Evolutionary conservation across 495 filamentous ascomycete genomes (phyloP).

Genomic region (Amniculicola lignicola): DNA sequence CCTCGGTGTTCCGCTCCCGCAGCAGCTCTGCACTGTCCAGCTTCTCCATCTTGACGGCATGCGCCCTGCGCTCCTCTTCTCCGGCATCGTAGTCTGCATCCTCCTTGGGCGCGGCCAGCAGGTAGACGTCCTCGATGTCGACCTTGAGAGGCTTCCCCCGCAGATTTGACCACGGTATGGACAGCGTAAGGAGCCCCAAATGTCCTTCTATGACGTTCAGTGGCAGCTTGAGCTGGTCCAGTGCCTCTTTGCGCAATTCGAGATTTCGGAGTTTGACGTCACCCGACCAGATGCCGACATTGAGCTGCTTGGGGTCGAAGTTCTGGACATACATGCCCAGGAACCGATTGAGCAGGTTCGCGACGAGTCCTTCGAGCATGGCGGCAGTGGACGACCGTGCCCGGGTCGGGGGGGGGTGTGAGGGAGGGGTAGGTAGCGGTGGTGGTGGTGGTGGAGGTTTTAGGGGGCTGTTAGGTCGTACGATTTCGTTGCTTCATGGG

Average conservation of each 20-base stretch:
- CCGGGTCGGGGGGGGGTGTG: slow-evolving; percentile 28
- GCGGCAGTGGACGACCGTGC: slow-evolving; percentile 42
- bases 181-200: slow-evolving; percentile 81
- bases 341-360: slow-evolving; percentile 95
- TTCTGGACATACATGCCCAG: slow-evolving; percentile 99
- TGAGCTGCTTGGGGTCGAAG: slow-evolving; percentile 93
- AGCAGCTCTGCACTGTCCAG: slow-evolving; percentile 91
- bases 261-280: slow-evolving; percentile 91
- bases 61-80: slow-evolving; percentile 78
- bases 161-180: slow-evolving; percentile 95
- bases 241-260: slow-evolving; percentile 86
- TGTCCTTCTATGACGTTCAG: slow-evolving; percentile 96
- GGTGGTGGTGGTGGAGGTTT: not conserved
- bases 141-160: slow-evolving; percentile 90
- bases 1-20: slow-evolving; percentile 86
- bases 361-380: slow-evolving; percentile 69
- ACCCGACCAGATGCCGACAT: slow-evolving; percentile 96
- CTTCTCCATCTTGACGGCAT: slow-evolving; percentile 94
- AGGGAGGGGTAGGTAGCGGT: slow-evolving; percentile 10
- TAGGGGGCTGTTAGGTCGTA: slow-evolving; percentile 30
- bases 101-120: slow-evolving; percentile 90
- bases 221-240: slow-evolving; percentile 92
- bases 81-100: slow-evolving; percentile 89
- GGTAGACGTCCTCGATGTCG: slow-evolving; percentile 92
- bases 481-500: slow-evolving; percentile 29